Conservation (phyloP, 352 stramenopile species). For the Globisporangium nagaii region DNA sequence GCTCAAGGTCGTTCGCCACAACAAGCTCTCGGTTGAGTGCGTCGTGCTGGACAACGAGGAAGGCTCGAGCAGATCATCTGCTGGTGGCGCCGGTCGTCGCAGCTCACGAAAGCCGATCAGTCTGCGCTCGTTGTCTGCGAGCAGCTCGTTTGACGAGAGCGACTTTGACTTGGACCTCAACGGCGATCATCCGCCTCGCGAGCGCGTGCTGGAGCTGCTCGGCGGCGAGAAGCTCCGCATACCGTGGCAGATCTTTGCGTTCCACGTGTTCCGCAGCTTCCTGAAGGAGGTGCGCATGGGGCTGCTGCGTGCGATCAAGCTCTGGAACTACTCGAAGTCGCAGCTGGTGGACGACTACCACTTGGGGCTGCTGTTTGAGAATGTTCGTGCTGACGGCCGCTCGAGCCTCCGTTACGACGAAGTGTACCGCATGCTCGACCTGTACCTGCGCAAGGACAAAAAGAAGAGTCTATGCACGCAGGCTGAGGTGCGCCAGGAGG, state of each 20-base stretch:
- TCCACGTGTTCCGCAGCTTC: slow-evolving; percentile 64
- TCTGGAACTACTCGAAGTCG: slow-evolving; percentile 76
- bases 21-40: slow-evolving; percentile 82
- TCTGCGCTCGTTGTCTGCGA: slow-evolving; percentile 28
- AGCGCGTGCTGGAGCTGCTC: slow-evolving; percentile 74
- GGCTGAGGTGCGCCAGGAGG: slow-evolving; percentile 65
- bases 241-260: slow-evolving; percentile 60
- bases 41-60: slow-evolving; percentile 61
- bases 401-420: slow-evolving; percentile 79
- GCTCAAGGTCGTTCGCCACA: slow-evolving; percentile 79
- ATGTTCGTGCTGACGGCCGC: slow-evolving; percentile 62
- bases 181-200: slow-evolving; percentile 15
- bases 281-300: slow-evolving; percentile 72
- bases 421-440: slow-evolving; percentile 79
- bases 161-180: slow-evolving; percentile 16
- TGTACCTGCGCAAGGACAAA: slow-evolving; percentile 79
- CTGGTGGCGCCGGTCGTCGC: not conserved
- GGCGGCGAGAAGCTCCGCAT: slow-evolving; percentile 81
- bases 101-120: not conserved
- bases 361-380: slow-evolving; percentile 73
- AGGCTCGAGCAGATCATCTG: not conserved
- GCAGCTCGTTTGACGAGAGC: slow-evolving; percentile 35
- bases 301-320: slow-evolving; percentile 70
- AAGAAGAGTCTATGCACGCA: slow-evolving; percentile 63
- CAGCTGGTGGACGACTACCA: slow-evolving; percentile 84